These are phyloP conservation scores for Przewalskia tangutica DNA, from an alignment of 257 asterid species.

Conservation along the genomic window DNA sequence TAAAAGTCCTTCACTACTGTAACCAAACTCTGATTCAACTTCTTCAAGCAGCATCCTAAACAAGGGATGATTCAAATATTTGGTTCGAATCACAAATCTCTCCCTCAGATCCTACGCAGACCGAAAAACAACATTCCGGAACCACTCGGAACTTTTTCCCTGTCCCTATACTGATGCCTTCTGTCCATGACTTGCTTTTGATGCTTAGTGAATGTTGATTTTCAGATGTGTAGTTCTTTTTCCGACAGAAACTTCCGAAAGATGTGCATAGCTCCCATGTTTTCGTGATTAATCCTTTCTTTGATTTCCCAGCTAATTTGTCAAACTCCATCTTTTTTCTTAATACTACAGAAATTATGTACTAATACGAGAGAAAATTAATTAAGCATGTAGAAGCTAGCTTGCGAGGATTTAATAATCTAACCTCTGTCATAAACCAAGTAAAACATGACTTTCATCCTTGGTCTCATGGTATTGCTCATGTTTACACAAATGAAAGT, in stretches of 20 bases:
- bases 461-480: constrained; percentile 50
- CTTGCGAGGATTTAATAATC: neutral
- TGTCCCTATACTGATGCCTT: too few relatives aligned
- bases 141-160: constrained; percentile 8
- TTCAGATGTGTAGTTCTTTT: constrained; percentile 18
- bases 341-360: too few relatives aligned
- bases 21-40: constrained; percentile 53
- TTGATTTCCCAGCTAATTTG: constrained; percentile 2
- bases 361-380: neutral
- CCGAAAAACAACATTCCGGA: constrained; percentile 47
- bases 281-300: constrained; percentile 38
- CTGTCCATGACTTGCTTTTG: too few relatives aligned
- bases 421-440: constrained; percentile 55
- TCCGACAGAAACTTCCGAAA: constrained; percentile 6
- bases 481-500: constrained; percentile 3
- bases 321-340: constrained; percentile 13
- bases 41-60: constrained; percentile 45
- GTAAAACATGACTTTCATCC: constrained; percentile 42
- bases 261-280: constrained; percentile 51
- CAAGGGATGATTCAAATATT: constrained; percentile 41
- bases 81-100: constrained; percentile 40
- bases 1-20: constrained; percentile 42
- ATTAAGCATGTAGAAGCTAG: neutral
- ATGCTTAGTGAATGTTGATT: too few relatives aligned
- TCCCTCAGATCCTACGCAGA: constrained; percentile 45